A percentile compares a stretch with the other conserved stretches of the same genome.
These are phyloP conservation scores for Lathyrus oleraceus DNA, from an alignment of 306 rosid species.

Conservation along the genomic window DNA sequence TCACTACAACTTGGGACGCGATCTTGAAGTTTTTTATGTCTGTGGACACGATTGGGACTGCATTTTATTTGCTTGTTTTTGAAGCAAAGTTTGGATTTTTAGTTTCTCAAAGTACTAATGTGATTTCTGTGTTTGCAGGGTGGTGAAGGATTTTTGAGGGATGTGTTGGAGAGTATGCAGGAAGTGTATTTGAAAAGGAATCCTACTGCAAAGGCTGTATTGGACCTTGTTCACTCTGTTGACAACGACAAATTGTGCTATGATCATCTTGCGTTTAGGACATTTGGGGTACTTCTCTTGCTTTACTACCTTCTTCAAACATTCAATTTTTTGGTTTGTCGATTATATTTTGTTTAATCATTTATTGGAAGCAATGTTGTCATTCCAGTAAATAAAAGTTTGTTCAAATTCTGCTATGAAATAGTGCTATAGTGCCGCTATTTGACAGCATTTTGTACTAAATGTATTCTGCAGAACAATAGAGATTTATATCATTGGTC, in stretches of 20 bases:
- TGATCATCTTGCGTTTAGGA: conserved; percentile 95
- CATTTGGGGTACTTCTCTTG: conserved; percentile 74
- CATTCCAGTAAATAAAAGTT: no score
- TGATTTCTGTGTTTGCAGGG: conserved; percentile 55
- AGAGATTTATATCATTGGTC: neutral
- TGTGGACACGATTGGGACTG: no score
- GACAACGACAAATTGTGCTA: conserved; percentile 59
- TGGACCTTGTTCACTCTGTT: conserved; percentile 74
- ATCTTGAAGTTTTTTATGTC: neutral
- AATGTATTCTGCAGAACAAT: no score
- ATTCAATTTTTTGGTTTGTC: conserved; percentile 1
- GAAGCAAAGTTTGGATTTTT: neutral
- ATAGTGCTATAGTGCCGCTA: no score
- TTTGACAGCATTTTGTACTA: no score
- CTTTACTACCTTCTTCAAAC: neutral
- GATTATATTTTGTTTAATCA: neutral
- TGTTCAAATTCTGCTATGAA: no score
- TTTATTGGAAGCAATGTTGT: neutral
- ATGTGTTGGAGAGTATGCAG: conserved; percentile 72
- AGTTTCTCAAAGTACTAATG: neutral
- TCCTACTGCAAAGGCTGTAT: conserved; percentile 81
- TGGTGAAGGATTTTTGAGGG: conserved; percentile 70
- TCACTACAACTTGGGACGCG: neutral
- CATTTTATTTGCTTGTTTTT: neutral
- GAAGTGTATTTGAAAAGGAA: conserved; percentile 76